Evolutionary conservation across 148 eudicot species (phyloP), one percentile per base, ranked within the genome.

Genomic region (Spergularia bocconei): DNA sequence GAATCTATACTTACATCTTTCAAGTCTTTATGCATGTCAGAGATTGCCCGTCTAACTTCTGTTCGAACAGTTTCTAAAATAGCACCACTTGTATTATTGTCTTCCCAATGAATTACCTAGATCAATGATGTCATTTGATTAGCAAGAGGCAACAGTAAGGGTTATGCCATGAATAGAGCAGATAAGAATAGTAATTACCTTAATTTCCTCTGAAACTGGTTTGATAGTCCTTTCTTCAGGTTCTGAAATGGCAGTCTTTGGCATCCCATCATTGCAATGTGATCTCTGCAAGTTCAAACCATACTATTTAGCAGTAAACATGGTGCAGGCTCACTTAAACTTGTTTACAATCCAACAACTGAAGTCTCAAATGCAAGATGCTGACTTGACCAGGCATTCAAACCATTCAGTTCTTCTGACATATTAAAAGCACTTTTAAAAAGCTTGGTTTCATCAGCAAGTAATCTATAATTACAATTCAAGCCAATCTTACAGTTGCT

Each of bases 151-250:
- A 53, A 50, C 57, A 36, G 13, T 60, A 20, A 13, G 19, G 23
- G 51, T 50, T 50, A 3, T 38, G 44, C 63, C 23, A 25, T 58
- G 63, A 70, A 19, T 33, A 61, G 19, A 55, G 63, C 72, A 72
- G 61, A 6, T 55, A 39, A 19, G 20, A 66, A 52, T 58, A 66
- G 47, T 4, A 68, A 67, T 84, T 72, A 93, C 97, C 84, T 84
- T 85, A 81, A 77, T 72, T 71, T 88, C 90, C 77, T 87, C 89
- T 80, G 75, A 81, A 75, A 88, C 86, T 78, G 90, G 86, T 79
- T 64, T 84, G 51, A 85, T 80, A 75, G 88, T 87, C 79, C 83
- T 93, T 84, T 91, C 97, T 84, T 93, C 97, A 53, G 87, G 87
- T 78, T 87, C 97, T 58, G 87, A 88, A 54, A 82, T 72, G 59